phyloP scores from a whole-genome alignment of 306 rosid genomes.

The Quillaja saponaria region DNA sequence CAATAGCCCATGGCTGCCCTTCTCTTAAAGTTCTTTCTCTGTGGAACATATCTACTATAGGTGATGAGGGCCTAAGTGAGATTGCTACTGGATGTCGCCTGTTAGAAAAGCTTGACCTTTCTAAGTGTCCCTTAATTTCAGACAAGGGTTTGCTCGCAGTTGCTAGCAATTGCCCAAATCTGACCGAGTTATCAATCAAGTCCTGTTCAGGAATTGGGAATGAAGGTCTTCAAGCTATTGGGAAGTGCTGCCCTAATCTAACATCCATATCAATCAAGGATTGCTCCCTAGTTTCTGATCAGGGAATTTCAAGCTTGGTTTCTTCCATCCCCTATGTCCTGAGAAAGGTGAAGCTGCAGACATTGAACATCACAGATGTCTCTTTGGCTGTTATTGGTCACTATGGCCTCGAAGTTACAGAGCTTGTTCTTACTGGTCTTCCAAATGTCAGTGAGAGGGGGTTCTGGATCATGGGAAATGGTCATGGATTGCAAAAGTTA shows the following conservation, averaged over 20 bases:
- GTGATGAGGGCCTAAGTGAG: constrained; percentile 81
- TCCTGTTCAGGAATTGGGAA: constrained; percentile 77
- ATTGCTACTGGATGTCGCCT: constrained; percentile 65
- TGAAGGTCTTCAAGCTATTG: constrained; percentile 77
- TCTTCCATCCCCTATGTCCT: constrained; percentile 57
- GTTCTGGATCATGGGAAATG: constrained; percentile 89
- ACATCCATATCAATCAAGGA: constrained; percentile 62
- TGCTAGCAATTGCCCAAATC: constrained; percentile 67
- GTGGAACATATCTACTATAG: constrained; percentile 58
- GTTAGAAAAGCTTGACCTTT: constrained; percentile 78
- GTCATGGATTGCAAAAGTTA: constrained; percentile 82
- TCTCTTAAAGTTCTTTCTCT: constrained; percentile 72
- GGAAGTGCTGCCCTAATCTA: constrained; percentile 62
- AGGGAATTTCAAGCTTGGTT: constrained; percentile 68
- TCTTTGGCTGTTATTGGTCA: constrained; percentile 92
- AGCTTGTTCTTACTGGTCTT: constrained; percentile 65
- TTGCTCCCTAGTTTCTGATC: constrained; percentile 70
- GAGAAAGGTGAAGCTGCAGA: constrained; percentile 72
- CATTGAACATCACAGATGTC: constrained; percentile 69
- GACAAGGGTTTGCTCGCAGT: constrained; percentile 68
- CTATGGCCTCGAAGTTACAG: constrained; percentile 68
- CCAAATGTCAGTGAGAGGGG: constrained; percentile 76
- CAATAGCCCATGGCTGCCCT: constrained; percentile 78
- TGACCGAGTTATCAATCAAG: constrained; percentile 67
- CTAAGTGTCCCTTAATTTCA: constrained; percentile 63